Evolutionary conservation across 352 stramenopile genomes (phyloP).

Genomic region (Pythium coloratum): DNA sequence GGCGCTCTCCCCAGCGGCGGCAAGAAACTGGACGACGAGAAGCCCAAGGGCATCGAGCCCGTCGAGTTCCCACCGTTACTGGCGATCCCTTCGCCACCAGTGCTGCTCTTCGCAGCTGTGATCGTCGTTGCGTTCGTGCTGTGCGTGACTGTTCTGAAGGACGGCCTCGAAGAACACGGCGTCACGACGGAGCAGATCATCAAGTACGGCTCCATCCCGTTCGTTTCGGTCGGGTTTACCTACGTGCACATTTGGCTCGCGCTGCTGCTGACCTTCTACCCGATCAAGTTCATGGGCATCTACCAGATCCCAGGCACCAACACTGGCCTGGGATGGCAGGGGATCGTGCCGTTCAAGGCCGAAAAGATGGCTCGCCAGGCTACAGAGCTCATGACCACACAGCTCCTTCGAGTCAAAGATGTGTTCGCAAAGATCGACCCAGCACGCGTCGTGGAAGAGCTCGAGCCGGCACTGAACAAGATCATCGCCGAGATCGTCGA

Average conservation of each 20-base stretch:
- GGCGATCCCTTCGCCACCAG: conserved; percentile 63
- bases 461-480: conserved; percentile 91
- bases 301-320: conserved; percentile 87
- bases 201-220: conserved; percentile 82
- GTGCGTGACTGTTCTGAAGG: conserved; percentile 78
- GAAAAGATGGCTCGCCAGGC: conserved; percentile 96
- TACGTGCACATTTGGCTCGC: conserved; percentile 96
- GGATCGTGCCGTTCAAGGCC: conserved; percentile 96
- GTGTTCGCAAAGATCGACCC: conserved; percentile 93
- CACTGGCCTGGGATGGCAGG: conserved; percentile 96
- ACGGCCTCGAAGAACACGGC: conserved; percentile 46
- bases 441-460: conserved; percentile 83
- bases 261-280: conserved; percentile 98
- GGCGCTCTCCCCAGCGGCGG: background rate
- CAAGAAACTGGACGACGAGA: background rate
- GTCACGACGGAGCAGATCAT: conserved; percentile 69
- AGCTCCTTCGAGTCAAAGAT: conserved; percentile 92
- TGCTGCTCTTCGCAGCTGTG: conserved; percentile 49
- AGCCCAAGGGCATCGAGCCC: background rate
- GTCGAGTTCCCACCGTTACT: conserved; percentile 80
- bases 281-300: conserved; percentile 92
- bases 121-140: conserved; percentile 58
- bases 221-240: conserved; percentile 91
- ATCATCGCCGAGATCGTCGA: conserved; percentile 89
- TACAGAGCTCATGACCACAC: conserved; percentile 92